phyloP scores from a whole-genome alignment of 2,329 filamentous ascomycete genomes.

The Atkinsonella texensis region DNA sequence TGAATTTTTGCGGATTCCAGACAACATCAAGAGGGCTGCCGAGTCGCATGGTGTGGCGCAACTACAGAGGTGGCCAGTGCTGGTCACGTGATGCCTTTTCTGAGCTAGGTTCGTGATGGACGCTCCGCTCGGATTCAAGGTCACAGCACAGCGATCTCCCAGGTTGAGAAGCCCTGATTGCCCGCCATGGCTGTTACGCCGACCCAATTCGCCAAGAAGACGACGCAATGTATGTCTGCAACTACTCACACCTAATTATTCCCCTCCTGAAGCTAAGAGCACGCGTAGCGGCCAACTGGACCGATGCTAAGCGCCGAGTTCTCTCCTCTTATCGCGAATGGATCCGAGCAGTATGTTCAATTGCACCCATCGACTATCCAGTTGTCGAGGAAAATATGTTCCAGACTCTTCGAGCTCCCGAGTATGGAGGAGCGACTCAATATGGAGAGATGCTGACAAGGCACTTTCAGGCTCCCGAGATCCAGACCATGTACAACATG shows the following conservation, averaged over 20 bases:
- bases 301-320: conserved; percentile 78
- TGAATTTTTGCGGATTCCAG: background rate
- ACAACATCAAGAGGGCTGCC: background rate
- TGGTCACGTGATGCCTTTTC: conserved; percentile 18
- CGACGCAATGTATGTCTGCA: conserved; percentile 56
- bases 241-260: conserved; percentile 1
- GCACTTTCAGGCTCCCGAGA: conserved; percentile 67
- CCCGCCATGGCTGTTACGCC: conserved; percentile 76
- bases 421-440: no score
- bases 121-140: conserved; percentile 12
- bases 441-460: conserved; percentile 6
- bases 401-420: no score
- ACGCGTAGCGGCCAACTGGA: conserved; percentile 68
- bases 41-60: background rate
- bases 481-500: conserved; percentile 94
- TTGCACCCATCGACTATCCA: background rate
- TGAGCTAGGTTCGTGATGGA: background rate
- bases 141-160: conserved; percentile 17
- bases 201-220: conserved; percentile 77
- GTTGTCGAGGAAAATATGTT: no score
- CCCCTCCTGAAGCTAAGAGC: conserved; percentile 21
- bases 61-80: conserved; percentile 8
- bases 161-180: conserved; percentile 24
- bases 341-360: conserved; percentile 76
- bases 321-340: conserved; percentile 86